Percentiles rank a stretch among this genome's conserved stretches.
Evolutionary conservation across 2,329 filamentous ascomycete species (phyloP).

Genomic region (Fusarium haematococcum): DNA sequence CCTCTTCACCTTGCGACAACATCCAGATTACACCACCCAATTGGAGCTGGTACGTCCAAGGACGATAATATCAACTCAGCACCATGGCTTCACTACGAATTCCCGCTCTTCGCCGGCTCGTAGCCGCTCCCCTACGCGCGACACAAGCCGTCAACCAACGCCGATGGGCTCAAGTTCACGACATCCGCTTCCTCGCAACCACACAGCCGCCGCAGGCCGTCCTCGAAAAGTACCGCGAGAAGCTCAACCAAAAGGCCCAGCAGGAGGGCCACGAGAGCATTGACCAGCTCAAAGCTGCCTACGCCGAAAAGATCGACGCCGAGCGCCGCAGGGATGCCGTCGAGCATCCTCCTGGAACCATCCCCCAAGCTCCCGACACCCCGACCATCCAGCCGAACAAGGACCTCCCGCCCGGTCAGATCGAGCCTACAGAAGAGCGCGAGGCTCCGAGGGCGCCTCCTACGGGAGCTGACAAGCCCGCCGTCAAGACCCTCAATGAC

Average conservation of each 20-base stretch:
- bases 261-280: constrained; percentile 77
- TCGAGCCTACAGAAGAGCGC: constrained; percentile 22
- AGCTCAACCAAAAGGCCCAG: constrained; percentile 85
- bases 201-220: constrained; percentile 76
- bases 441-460: constrained; percentile 22
- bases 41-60: constrained; percentile 11
- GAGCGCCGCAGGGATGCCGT: constrained; percentile 76
- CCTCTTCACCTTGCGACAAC: not conserved
- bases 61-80: constrained; percentile 1
- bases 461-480: constrained; percentile 42
- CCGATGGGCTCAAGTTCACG: constrained; percentile 91
- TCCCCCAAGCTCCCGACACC: constrained; percentile 52
- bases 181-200: constrained; percentile 89
- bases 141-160: constrained; percentile 67
- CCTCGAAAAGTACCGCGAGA: constrained; percentile 86
- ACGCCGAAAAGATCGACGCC: constrained; percentile 83
- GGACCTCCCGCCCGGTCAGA: constrained; percentile 46
- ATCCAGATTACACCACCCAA: not conserved
- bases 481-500: constrained; percentile 61
- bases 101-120: constrained; percentile 61
- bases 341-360: constrained; percentile 50
- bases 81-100: constrained; percentile 63
- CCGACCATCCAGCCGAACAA: constrained; percentile 52
- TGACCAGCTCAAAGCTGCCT: constrained; percentile 82
- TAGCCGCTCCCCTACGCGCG: constrained; percentile 48